Percentiles rank a stretch among this genome's conserved stretches.
Conservation (phyloP, 2,329 filamentous ascomycete species). For the Arachnopeziza araneosa region DNA sequence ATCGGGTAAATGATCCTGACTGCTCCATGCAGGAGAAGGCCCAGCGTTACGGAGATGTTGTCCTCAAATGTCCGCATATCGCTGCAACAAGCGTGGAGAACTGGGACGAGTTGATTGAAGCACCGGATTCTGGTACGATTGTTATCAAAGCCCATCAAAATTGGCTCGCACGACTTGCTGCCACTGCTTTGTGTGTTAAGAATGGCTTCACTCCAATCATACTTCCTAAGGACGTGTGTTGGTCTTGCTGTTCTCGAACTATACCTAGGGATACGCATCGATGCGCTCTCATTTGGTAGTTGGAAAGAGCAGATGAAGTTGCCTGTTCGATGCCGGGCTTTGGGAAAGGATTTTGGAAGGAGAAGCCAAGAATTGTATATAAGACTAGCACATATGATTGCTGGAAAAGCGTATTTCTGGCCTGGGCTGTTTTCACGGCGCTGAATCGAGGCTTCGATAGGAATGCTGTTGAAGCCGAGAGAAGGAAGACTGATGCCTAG, state of each 20-base stretch:
- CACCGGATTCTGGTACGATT: not conserved
- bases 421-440: too few relatives aligned
- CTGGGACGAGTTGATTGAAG: slow-evolving; percentile 14
- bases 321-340: too few relatives aligned
- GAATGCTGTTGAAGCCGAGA: too few relatives aligned
- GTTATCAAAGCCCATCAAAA: slow-evolving; percentile 8
- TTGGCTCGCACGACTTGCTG: slow-evolving; percentile 11
- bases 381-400: too few relatives aligned
- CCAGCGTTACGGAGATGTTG: not conserved
- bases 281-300: not conserved
- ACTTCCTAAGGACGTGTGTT: slow-evolving; percentile 6
- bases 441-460: too few relatives aligned
- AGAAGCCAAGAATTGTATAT: too few relatives aligned
- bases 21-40: not conserved
- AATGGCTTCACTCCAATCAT: slow-evolving; percentile 1
- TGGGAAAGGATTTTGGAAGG: too few relatives aligned
- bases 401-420: too few relatives aligned
- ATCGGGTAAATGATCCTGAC: not conserved
- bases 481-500: too few relatives aligned
- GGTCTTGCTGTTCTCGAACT: not conserved
- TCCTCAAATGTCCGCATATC: not conserved
- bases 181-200: slow-evolving; percentile 9
- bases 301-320: too few relatives aligned
- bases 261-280: not conserved
- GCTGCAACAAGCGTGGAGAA: slow-evolving; percentile 10